Base-by-base conservation (phyloP, 345 rosid species). In the Reutealis trisperma region DNA sequence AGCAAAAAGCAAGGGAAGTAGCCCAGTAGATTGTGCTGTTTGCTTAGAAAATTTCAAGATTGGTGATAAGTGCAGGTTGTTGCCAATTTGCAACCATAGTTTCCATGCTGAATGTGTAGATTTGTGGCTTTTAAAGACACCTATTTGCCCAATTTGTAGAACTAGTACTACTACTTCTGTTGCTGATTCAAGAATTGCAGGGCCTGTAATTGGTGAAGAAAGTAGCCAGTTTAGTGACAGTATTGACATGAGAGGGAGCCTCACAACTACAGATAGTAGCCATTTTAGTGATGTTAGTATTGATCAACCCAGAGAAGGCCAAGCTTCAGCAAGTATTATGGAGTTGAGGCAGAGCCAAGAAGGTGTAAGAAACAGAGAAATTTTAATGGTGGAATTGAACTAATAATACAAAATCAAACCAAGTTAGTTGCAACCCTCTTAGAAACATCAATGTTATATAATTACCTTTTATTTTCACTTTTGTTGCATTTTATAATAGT, bases 121-220 rank as follows among this genome's bases (percentile, higher is more conserved):
- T 79, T 70, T 75, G 0, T 89, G 92, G 92, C 86, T 88, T 62
- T 13, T 89, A 80, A 87, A 81, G 85, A 84, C 74, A 61, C 88
- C 92, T 54, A 83, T 77, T 47, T 89, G 94, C 58, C 91, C 92
- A 9, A 83, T 88, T 52, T 86, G 92, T 72, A 83, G 92, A 80
- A 73, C 82, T 13, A 42, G 30, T 27, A 27, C 30, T 27, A 27
- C 30, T 27, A 27, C 30, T 27, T 27, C 25, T 15, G 87, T 80
- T 10, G 87, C 83, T 13, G 79, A 78, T 79, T 83, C 85, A 4
- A 59, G 78, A 37, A 67, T 59, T 76, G 21, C 27, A 5, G 73
- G 22, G 55, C 52, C 45, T 45, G 66, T 11, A 5, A 73, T 67
- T 27, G 83, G 73, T 1, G 80, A 73, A 78, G 76, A 75, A 60